Percentiles rank a stretch among this genome's conserved stretches.
phyloP scores from a whole-genome alignment of 345 rosid species.

The Rubroshorea leprosula region DNA sequence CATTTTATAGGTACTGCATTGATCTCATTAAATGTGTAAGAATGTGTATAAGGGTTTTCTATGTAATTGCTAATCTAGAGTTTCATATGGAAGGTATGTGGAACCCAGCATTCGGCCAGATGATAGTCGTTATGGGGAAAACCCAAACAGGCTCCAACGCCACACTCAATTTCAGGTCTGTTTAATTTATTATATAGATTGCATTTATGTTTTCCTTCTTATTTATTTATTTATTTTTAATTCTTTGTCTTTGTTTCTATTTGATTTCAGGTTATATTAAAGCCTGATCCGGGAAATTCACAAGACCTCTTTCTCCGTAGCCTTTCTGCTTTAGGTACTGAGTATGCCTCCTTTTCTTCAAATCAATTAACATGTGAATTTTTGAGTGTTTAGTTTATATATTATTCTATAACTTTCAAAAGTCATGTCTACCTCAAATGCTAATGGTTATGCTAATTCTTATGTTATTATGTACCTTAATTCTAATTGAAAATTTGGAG shows the following conservation, averaged over 20 bases:
- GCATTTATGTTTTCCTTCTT: background rate
- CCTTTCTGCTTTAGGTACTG: conserved; percentile 81
- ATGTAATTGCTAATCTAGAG: conserved; percentile 9
- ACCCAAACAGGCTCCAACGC: conserved; percentile 92
- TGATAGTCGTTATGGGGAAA: conserved; percentile 95
- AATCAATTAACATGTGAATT: background rate
- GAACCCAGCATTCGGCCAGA: conserved; percentile 98
- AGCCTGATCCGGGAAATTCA: conserved; percentile 97
- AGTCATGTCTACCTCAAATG: background rate
- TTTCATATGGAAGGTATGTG: conserved; percentile 46
- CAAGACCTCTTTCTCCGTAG: conserved; percentile 89
- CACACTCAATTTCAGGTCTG: conserved; percentile 94
- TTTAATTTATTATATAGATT: background rate
- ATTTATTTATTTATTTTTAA: background rate
- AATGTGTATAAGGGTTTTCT: background rate
- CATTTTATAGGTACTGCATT: background rate
- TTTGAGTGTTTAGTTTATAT: background rate
- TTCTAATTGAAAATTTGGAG: background rate
- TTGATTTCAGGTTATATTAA: conserved; percentile 69
- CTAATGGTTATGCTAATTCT: background rate
- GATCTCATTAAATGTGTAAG: background rate
- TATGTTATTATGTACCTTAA: background rate
- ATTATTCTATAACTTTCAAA: background rate
- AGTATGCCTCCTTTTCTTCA: conserved; percentile 2
- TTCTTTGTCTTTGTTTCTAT: conserved; percentile 2